Conservation (phyloP, 257 asterid genomes). For the Jaltomata sinuosa region DNA sequence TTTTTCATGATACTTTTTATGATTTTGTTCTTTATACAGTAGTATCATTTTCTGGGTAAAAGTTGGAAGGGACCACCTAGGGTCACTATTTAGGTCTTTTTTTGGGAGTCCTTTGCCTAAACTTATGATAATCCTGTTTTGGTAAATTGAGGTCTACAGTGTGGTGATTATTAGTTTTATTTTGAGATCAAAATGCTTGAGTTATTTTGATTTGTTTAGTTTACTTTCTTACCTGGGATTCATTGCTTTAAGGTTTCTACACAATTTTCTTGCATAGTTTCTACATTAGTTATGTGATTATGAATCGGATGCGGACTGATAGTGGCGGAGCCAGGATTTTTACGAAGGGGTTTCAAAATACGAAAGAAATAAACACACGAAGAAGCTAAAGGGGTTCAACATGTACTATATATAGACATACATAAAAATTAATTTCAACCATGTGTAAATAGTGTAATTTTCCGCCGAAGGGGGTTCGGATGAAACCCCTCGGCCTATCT, state of each 20-base stretch:
- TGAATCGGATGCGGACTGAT: neutral
- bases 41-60: neutral
- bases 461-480: too few species aligned
- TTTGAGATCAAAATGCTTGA: neutral
- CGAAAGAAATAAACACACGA: too few species aligned
- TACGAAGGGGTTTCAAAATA: too few species aligned
- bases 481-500: too few species aligned
- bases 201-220: neutral
- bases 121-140: neutral
- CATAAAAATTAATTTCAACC: too few species aligned
- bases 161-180: neutral
- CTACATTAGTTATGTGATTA: neutral
- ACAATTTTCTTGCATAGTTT: neutral
- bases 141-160: neutral
- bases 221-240: neutral
- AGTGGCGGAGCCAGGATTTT: too few species aligned
- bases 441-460: too few species aligned
- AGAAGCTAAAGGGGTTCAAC: too few species aligned
- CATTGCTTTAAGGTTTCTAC: neutral
- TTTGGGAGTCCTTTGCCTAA: neutral
- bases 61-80: neutral
- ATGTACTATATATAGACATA: too few species aligned
- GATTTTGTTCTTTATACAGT: neutral
- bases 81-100: neutral
- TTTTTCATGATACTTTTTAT: neutral